Evolutionary conservation across 495 filamentous ascomycete species (phyloP).

Genomic region (Tetracladium setigerum): DNA sequence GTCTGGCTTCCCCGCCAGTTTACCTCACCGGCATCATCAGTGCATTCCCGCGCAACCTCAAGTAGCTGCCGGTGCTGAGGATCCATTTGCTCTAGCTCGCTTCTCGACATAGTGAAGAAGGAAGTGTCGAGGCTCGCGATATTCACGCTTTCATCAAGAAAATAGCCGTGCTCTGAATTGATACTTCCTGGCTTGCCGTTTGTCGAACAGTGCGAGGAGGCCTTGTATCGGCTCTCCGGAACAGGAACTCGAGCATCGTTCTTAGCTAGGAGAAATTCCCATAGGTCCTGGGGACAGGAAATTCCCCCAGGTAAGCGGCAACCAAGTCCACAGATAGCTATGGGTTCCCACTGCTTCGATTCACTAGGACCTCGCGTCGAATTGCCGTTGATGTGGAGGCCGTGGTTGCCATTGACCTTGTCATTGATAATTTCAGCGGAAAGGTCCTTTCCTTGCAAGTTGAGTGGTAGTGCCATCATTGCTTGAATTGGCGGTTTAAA

Average conservation of each 20-base stretch:
- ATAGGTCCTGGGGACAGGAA: background rate
- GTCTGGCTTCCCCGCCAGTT: constrained; percentile 17
- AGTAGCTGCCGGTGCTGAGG: constrained; percentile 48
- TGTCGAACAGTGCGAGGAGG: background rate
- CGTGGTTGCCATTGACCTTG: no score
- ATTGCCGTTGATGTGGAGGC: no score
- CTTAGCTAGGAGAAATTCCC: constrained; percentile 4
- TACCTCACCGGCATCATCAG: constrained; percentile 43
- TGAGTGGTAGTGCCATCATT: no score
- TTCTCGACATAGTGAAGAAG: constrained; percentile 49
- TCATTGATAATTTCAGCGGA: no score
- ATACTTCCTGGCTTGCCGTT: background rate
- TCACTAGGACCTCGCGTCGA: no score
- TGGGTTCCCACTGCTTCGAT: no score
- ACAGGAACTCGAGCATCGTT: background rate
- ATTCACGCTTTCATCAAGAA: constrained; percentile 41
- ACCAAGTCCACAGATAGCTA: constrained; percentile 1
- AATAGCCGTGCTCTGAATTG: constrained; percentile 30
- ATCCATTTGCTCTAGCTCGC: constrained; percentile 49
- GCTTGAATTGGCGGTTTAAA: no score
- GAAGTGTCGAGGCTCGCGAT: constrained; percentile 45
- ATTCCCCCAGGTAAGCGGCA: constrained; percentile 10
- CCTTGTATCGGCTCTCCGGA: constrained; percentile 1
- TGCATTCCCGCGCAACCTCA: constrained; percentile 45
- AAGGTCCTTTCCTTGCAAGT: no score